Evolutionary conservation across 176 grass and related monocot genomes (phyloP).

Genomic region (Ampelocalamus luodianensis): DNA sequence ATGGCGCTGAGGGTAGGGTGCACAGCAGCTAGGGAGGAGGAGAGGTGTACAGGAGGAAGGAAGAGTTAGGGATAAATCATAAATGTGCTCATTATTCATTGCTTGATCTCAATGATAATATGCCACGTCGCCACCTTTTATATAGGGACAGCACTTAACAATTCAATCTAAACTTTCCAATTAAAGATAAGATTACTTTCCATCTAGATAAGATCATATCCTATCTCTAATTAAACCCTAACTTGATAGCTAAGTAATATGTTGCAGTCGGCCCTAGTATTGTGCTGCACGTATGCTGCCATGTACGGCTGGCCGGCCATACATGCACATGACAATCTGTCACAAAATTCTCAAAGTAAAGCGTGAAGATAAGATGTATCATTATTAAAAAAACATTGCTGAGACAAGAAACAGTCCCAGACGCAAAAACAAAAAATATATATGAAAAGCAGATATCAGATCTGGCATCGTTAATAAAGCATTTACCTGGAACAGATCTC

Average conservation of each 20-base stretch:
- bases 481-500: constrained; percentile 22
- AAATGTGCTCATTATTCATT: neutral
- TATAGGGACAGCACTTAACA: neutral
- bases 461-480: constrained; percentile 26
- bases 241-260: neutral
- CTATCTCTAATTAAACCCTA: neutral
- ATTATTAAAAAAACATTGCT: constrained; percentile 8
- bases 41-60: neutral
- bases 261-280: neutral
- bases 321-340: neutral
- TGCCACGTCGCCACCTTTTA: neutral
- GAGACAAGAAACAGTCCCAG: constrained; percentile 8
- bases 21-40: neutral
- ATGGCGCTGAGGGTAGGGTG: neutral
- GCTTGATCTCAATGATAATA: constrained; percentile 1
- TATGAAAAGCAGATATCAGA: constrained; percentile 14
- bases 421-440: constrained; percentile 33
- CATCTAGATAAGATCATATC: neutral
- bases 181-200: neutral
- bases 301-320: neutral
- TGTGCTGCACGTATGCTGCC: neutral
- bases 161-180: neutral
- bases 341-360: constrained; percentile 1
- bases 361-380: neutral
- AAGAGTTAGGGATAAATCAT: neutral